Conservation (phyloP, 2,329 filamentous ascomycete genomes). For the Bretziella fagacearum region DNA sequence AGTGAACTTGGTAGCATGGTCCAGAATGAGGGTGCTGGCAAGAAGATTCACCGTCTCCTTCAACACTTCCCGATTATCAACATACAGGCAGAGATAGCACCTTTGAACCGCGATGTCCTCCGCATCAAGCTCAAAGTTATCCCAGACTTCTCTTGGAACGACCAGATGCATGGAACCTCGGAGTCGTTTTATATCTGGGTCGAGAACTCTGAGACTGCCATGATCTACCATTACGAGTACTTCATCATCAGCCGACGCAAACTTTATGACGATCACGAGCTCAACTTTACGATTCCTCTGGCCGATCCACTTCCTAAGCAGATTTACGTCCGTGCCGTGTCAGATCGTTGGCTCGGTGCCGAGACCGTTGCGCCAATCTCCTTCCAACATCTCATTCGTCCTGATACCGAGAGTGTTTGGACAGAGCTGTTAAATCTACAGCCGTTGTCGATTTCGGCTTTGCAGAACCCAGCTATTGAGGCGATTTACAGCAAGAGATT, state of each 20-base stretch:
- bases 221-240: conserved; percentile 95
- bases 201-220: conserved; percentile 90
- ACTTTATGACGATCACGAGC: conserved; percentile 86
- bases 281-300: conserved; percentile 93
- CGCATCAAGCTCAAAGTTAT: conserved; percentile 75
- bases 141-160: conserved; percentile 89
- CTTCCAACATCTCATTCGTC: conserved; percentile 92
- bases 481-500: conserved; percentile 80
- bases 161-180: conserved; percentile 79
- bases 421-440: conserved; percentile 87
- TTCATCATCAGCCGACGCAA: conserved; percentile 86
- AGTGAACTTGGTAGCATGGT: conserved; percentile 81
- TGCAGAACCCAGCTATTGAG: conserved; percentile 76
- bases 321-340: conserved; percentile 88
- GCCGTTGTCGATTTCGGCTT: conserved; percentile 66
- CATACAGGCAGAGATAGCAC: conserved; percentile 86
- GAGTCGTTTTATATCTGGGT: conserved; percentile 99
- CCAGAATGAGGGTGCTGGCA: conserved; percentile 77
- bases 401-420: conserved; percentile 93
- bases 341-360: conserved; percentile 89
- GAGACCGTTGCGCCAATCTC: conserved; percentile 92
- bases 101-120: conserved; percentile 83
- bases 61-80: conserved; percentile 84
- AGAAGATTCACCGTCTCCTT: conserved; percentile 61
- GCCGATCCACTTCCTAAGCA: conserved; percentile 86